These are phyloP conservation scores for Hyaloscypha variabilis DNA, from an alignment of 495 filamentous ascomycete genomes.

Conservation along the genomic window DNA sequence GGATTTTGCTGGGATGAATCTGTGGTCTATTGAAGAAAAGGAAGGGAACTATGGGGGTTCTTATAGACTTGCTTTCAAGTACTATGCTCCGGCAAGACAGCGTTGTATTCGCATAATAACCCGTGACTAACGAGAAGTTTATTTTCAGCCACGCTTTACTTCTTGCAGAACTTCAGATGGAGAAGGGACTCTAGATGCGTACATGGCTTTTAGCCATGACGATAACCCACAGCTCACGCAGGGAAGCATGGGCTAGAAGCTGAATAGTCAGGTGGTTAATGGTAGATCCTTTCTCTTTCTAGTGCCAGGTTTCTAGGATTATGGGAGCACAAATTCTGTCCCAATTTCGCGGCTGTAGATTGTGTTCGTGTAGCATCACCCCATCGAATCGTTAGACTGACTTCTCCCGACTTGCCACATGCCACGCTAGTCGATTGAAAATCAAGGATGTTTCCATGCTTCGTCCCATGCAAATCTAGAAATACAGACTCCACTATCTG, in stretches of 20 bases:
- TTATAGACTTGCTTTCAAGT: not conserved
- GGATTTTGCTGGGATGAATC: not conserved
- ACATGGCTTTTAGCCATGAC: not conserved
- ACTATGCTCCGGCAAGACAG: not conserved
- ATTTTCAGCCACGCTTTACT: not conserved
- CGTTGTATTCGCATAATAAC: not conserved
- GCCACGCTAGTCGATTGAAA: not conserved
- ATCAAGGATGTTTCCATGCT: not conserved
- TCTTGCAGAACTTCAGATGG: not conserved
- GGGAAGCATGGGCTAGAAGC: not conserved
- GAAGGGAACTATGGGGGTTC: not conserved
- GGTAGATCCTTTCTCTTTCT: not conserved
- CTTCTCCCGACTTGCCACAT: not conserved
- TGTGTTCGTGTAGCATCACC: not conserved
- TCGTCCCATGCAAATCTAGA: not conserved
- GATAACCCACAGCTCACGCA: not conserved
- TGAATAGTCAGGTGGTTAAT: not conserved
- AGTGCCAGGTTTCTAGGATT: not conserved
- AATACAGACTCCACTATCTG: not conserved
- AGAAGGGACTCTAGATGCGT: not conserved
- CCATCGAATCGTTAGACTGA: not conserved
- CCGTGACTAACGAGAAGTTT: not conserved
- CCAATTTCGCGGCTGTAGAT: not conserved
- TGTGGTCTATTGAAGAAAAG: not conserved
- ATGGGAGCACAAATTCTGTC: not conserved